These are phyloP conservation scores for Moniliophthora roreri DNA, from an alignment of 1,284 basidiomycete genomes.

Conservation along the genomic window DNA sequence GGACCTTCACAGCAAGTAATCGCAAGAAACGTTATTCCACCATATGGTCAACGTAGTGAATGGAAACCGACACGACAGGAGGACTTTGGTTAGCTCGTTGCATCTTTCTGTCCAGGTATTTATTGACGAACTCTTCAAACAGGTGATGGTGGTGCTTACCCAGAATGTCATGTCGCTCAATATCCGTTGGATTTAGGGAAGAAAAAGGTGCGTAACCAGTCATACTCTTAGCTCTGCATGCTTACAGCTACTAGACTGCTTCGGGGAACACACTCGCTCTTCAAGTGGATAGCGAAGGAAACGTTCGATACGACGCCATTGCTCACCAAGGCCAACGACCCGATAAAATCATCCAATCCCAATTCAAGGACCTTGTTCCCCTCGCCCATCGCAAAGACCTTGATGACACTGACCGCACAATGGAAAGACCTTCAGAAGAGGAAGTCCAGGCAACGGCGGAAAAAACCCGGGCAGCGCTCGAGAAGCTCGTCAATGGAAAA, in stretches of 20 bases:
- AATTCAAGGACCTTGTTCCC: slow-evolving; percentile 97
- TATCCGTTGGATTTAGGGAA: slow-evolving; percentile 95
- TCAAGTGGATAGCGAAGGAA: slow-evolving; percentile 95
- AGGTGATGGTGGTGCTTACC: slow-evolving; percentile 94
- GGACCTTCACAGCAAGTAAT: slow-evolving; percentile 47
- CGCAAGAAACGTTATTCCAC: slow-evolving; percentile 59
- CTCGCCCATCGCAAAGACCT: slow-evolving; percentile 89
- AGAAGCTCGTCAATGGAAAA: slow-evolving; percentile 92
- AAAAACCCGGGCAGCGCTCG: slow-evolving; percentile 86
- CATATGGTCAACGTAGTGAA: slow-evolving; percentile 82
- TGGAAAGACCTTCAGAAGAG: slow-evolving; percentile 93
- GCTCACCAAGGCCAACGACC: slow-evolving; percentile 91
- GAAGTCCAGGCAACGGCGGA: slow-evolving; percentile 89
- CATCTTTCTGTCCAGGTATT: background rate
- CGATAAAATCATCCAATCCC: slow-evolving; percentile 88
- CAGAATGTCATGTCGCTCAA: slow-evolving; percentile 97
- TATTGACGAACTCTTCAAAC: slow-evolving; percentile 13
- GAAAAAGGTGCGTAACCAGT: slow-evolving; percentile 71
- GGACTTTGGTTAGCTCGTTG: slow-evolving; percentile 73
- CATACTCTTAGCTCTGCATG: background rate
- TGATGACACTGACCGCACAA: slow-evolving; percentile 65
- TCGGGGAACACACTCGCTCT: slow-evolving; percentile 93
- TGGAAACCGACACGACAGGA: slow-evolving; percentile 86
- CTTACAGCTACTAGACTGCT: slow-evolving; percentile 59
- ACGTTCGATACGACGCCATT: slow-evolving; percentile 96